A percentile compares a stretch with the other conserved stretches of the same genome.
phyloP scores from a whole-genome alignment of 331 rosid species.

The Prunus yedoensis region DNA sequence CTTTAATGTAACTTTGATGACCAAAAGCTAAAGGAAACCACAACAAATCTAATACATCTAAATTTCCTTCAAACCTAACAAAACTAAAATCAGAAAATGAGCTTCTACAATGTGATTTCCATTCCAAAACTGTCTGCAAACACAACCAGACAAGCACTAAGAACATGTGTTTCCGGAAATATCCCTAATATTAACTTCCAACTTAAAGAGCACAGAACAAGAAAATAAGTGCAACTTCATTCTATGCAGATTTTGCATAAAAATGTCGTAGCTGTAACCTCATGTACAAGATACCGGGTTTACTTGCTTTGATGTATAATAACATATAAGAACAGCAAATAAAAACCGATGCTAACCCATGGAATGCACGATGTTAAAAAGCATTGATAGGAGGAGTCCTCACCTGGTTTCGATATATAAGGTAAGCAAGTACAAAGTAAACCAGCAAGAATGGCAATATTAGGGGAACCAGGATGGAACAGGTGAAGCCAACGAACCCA shows the following conservation, averaged over 20 bases:
- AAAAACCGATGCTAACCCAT: background rate
- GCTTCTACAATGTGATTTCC: too few relatives aligned
- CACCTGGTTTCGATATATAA: slow-evolving; percentile 92
- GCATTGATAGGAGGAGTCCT: slow-evolving; percentile 18
- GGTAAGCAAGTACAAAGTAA: slow-evolving; percentile 80
- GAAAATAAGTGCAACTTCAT: background rate
- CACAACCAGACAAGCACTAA: too few relatives aligned
- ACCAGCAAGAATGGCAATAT: slow-evolving; percentile 81
- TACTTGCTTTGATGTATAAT: background rate
- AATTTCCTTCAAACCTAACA: too few relatives aligned
- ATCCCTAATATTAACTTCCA: too few relatives aligned
- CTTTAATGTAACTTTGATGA: too few relatives aligned
- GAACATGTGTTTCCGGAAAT: too few relatives aligned
- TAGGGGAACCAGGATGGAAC: slow-evolving; percentile 82
- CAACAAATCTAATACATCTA: too few relatives aligned
- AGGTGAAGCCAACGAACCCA: slow-evolving; percentile 85
- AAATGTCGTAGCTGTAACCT: background rate
- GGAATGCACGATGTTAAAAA: background rate
- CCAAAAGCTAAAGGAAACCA: too few relatives aligned
- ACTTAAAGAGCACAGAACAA: background rate
- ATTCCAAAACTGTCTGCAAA: too few relatives aligned
- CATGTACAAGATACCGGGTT: background rate
- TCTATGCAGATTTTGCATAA: background rate
- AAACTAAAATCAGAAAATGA: too few relatives aligned
- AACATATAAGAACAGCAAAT: background rate